phyloP scores from a whole-genome alignment of 2,329 filamentous ascomycete genomes.

The Claviceps citrina region DNA sequence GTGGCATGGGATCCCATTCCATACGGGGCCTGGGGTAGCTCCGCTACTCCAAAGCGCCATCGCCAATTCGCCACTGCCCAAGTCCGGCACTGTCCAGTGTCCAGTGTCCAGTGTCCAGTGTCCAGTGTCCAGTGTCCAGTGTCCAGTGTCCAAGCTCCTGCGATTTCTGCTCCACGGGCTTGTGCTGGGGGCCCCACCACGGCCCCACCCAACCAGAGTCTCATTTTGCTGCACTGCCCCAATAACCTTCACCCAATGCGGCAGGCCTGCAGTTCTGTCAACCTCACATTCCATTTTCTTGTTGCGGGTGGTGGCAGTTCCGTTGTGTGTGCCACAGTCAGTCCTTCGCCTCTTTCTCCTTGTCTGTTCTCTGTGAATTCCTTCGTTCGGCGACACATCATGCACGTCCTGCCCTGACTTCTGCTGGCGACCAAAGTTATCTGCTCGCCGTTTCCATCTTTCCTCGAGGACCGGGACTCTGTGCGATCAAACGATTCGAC shows the following conservation, averaged over 20 bases:
- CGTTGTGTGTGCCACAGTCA: too few species aligned
- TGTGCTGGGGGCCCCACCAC: not conserved
- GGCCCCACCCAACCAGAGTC: not conserved
- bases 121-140: too few species aligned
- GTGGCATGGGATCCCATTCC: too few species aligned
- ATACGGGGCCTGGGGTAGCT: too few species aligned
- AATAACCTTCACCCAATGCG: not conserved
- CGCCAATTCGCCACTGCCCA: too few species aligned
- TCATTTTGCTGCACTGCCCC: constrained; percentile 5
- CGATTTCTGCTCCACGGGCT: not conserved
- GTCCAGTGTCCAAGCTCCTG: too few species aligned
- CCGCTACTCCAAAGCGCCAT: too few species aligned
- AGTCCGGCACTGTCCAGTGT: too few species aligned
- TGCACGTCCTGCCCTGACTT: not conserved
- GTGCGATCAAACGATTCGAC: too few species aligned
- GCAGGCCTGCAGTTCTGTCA: not conserved
- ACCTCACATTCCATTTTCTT: too few species aligned
- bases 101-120: too few species aligned
- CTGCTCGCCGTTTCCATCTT: not conserved
- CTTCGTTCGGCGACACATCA: not conserved
- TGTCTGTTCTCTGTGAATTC: not conserved
- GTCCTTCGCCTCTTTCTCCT: not conserved
- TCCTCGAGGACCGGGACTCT: not conserved
- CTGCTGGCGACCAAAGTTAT: not conserved
- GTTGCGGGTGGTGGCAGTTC: too few species aligned